Evolutionary conservation across 148 eudicot species (phyloP), one percentile per base, ranked within the genome.

Genomic region (Hydrangea macrophylla): DNA sequence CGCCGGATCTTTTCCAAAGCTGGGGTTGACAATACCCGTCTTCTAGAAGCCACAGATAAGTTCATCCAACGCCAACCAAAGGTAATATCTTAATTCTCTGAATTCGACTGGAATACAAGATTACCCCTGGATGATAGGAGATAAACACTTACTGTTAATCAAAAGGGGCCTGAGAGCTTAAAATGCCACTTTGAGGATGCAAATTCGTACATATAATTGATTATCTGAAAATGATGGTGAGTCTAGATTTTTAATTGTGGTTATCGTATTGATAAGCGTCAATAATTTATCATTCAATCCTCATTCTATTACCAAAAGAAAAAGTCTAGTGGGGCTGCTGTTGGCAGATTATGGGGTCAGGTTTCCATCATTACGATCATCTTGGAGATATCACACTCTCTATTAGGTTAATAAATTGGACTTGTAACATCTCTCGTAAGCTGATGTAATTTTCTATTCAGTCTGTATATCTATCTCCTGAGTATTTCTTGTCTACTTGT

Each of bases 1-100:
- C 89, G 96, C 7, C 90, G 98, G n/a, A 88, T 93, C 51, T 93
- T 93, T 71, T 88, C 95, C 58, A 93, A 93, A 76, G 92, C 80
- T 62, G 95, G 95, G 40, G 86, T 93, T 27, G 96, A 93, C 75
- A 93, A 93, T 73, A 88, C 90, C n/a, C 86, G 90, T 28, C 85
- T 90, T 70, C 86, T 93, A 22, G 98, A 93, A 78, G 96, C 94
- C 50, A 93, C 98, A 44, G 98, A 83, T 25, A 93, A 83, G 68
- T 93, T 67, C 64, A 93, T 93, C 65, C 85, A 88, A 61, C 87
- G 90, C 65, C 98, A 93, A 62, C 98, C 98, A 2, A 90, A 90
- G 98, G 98, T 93, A 55, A 64, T 25, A 22, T 27, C 17, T 5
- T 8, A 32, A 30, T 44, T 27, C 23, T 28, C n/a, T 13, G 5